Evolutionary conservation across 1,139 yeast species (phyloP), one percentile per base, ranked within the genome.

Genomic region (Sugiyamaella xylanicola): DNA sequence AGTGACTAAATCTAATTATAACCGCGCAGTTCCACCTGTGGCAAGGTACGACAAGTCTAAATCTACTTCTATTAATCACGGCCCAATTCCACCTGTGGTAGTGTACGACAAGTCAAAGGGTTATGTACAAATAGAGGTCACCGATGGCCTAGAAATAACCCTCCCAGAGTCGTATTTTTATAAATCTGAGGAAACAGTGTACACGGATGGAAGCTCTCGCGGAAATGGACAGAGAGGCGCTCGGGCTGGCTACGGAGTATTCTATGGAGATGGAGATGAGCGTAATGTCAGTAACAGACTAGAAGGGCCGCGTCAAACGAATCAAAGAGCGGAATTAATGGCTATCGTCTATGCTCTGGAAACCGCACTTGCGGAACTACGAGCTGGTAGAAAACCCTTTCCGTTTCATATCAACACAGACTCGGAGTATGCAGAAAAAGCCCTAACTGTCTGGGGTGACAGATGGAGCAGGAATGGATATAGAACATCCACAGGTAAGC

Each of bases 271-370:
- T 0, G 68, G 69, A 17, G 87, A 86, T 65, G 58, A 74, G 1
- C 73, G 85, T 44, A 86, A 87, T 67, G 73, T 76, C 2, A 76
- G 83, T 1, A 81, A 74, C 25, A 82, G 84, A 0, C 73, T 85
- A 35, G 53, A 53, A 1, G 74, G 72, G 0, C 78, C 73, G 1
- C 71, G 70, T 4, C 88, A 85, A 41, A 90, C 96, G 0, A 92
- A 90, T 65, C 92, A 87, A 63, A 74, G 91, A 46, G 95, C 95
- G 1, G 97, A 92, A 69, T 76, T 91, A 17, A 68, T 73, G 17
- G 97, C 95, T 0, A 76, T 87, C 21, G 68, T 72, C 4, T 77
- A 76, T 47, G 95, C 95, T 0, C 68, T 86, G 53, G 66, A 68
- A 7, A 63, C 67, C 8, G 76, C 83, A 3, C 22, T 53, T 8